These are phyloP conservation scores for Verticillium dahliae DNA, from an alignment of 2,329 filamentous ascomycete species.

Conservation along the genomic window DNA sequence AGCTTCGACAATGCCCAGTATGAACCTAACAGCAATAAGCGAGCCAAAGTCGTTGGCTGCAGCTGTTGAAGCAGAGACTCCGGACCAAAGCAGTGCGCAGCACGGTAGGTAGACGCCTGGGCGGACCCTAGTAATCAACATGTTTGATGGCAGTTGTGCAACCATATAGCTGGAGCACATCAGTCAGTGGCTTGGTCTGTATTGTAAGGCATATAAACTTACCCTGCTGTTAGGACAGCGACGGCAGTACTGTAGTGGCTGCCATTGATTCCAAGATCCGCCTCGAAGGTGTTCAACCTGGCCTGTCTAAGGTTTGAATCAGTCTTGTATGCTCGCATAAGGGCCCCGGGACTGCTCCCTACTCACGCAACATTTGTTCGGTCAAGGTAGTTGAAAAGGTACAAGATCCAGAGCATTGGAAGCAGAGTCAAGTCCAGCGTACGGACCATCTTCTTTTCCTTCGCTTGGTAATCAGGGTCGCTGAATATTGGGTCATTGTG, in stretches of 20 bases:
- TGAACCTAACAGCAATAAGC: slow-evolving; percentile 39
- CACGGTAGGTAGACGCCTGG: slow-evolving; percentile 46
- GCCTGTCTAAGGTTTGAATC: slow-evolving; percentile 31
- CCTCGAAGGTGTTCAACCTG: slow-evolving; percentile 44
- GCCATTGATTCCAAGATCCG: slow-evolving; percentile 45
- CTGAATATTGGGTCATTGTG: neutral
- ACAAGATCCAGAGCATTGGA: slow-evolving; percentile 25
- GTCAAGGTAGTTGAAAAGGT: slow-evolving; percentile 16
- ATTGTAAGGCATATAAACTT: slow-evolving; percentile 37
- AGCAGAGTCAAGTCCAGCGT: slow-evolving; percentile 14
- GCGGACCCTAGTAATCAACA: slow-evolving; percentile 45
- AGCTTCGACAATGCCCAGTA: slow-evolving; percentile 38
- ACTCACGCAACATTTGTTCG: slow-evolving; percentile 32
- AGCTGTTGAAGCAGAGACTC: slow-evolving; percentile 37
- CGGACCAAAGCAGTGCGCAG: slow-evolving; percentile 36
- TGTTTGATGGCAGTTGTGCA: slow-evolving; percentile 57
- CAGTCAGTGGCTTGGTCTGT: neutral
- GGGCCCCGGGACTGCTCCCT: neutral
- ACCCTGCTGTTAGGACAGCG: slow-evolving; percentile 13
- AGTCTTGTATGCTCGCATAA: slow-evolving; percentile 9
- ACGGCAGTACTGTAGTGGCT: slow-evolving; percentile 33
- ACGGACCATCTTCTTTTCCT: slow-evolving; percentile 13
- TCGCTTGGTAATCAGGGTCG: neutral
- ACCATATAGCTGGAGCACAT: slow-evolving; percentile 45
- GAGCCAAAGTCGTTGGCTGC: slow-evolving; percentile 32